A percentile compares a stretch with the other conserved stretches of the same genome.
Evolutionary conservation across 257 asterid genomes (phyloP).

Genomic region (Mentha longifolia): DNA sequence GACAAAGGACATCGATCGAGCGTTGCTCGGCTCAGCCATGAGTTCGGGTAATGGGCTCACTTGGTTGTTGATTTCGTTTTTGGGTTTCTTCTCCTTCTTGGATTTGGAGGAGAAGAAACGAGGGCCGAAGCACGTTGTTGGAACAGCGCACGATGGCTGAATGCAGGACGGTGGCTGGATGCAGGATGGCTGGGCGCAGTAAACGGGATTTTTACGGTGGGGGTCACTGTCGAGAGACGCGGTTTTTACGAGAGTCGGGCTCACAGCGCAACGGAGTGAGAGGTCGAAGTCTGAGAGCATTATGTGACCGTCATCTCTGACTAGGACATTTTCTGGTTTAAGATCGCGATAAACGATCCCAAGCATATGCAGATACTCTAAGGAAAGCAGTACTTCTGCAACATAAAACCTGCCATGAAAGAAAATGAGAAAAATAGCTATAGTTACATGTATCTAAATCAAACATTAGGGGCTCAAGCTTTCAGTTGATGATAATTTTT

Average conservation of each 20-base stretch:
- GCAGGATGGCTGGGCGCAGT: slow-evolving; percentile 63
- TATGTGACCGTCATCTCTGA: slow-evolving; percentile 67
- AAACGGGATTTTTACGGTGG: slow-evolving; percentile 35
- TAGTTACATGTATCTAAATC: neutral
- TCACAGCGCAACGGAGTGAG: slow-evolving; percentile 61
- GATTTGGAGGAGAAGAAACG: slow-evolving; percentile 56
- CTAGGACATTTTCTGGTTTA: slow-evolving; percentile 66
- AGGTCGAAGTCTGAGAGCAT: slow-evolving; percentile 75
- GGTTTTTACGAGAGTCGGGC: slow-evolving; percentile 62
- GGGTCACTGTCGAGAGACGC: slow-evolving; percentile 40
- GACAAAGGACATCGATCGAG: slow-evolving; percentile 67
- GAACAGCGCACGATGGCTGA: slow-evolving; percentile 52
- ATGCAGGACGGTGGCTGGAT: slow-evolving; percentile 51
- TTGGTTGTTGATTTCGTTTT: slow-evolving; percentile 50
- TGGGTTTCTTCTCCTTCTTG: slow-evolving; percentile 52
- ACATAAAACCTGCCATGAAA: slow-evolving; percentile 55
- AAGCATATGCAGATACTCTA: slow-evolving; percentile 71
- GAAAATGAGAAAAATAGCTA: slow-evolving; percentile 5
- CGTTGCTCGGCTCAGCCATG: slow-evolving; percentile 65
- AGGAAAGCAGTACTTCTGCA: slow-evolving; percentile 61
- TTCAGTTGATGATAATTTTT: neutral
- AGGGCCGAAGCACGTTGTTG: slow-evolving; percentile 56
- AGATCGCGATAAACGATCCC: slow-evolving; percentile 68
- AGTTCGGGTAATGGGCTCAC: slow-evolving; percentile 60
- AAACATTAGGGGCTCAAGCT: neutral